Evolutionary conservation across 2,329 filamentous ascomycete species (phyloP).

Genomic region (Fusarium staphyleae): DNA sequence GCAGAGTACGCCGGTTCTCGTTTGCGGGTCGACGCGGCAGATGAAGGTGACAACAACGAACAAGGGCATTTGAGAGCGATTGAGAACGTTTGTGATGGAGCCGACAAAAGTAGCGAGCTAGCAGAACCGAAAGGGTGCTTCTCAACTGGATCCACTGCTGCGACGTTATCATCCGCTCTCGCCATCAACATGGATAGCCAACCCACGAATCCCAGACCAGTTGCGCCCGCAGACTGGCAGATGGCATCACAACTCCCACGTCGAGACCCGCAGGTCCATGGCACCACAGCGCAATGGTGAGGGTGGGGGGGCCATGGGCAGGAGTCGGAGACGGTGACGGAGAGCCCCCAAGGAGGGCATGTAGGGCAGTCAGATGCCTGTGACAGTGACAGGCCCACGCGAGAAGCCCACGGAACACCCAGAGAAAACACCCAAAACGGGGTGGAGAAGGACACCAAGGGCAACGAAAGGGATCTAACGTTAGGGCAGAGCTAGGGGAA

Average conservation of each 20-base stretch:
- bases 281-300: conserved; percentile 35
- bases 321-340: no score
- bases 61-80: neutral
- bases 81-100: neutral
- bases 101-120: conserved; percentile 22
- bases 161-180: conserved; percentile 40
- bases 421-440: conserved; percentile 12
- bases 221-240: conserved; percentile 41
- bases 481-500: conserved; percentile 20
- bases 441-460: neutral
- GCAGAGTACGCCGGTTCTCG: conserved; percentile 24
- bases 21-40: conserved; percentile 7
- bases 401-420: conserved; percentile 22
- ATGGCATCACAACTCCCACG: conserved; percentile 44
- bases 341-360: neutral
- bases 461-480: conserved; percentile 24
- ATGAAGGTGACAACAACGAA: neutral
- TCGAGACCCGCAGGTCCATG: conserved; percentile 40
- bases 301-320: conserved; percentile 30
- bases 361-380: conserved; percentile 21
- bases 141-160: conserved; percentile 27
- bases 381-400: conserved; percentile 11
- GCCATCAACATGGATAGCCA: conserved; percentile 31
- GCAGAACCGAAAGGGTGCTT: conserved; percentile 19
- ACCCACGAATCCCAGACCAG: conserved; percentile 41